Evolutionary conservation across 2,329 filamentous ascomycete species (phyloP).

Genomic region (Sarocladium strictum): DNA sequence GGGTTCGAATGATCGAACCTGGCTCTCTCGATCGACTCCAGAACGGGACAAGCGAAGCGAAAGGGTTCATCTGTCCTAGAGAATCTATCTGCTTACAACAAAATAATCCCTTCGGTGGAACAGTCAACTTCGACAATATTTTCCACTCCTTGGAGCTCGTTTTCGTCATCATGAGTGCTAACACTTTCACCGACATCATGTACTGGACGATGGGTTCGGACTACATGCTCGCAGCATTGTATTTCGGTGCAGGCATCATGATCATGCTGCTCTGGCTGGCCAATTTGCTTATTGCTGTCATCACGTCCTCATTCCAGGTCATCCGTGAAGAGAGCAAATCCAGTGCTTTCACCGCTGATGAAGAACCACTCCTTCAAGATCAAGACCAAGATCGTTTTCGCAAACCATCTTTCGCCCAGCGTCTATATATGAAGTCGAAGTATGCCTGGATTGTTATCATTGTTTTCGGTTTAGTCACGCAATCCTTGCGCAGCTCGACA

Average conservation of each 20-base stretch:
- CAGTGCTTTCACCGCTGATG: conserved; percentile 80
- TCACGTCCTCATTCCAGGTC: conserved; percentile 96
- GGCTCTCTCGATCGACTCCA: conserved; percentile 39
- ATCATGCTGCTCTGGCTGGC: conserved; percentile 96
- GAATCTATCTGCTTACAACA: conserved; percentile 80
- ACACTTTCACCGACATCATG: conserved; percentile 92
- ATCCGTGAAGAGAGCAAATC: conserved; percentile 94
- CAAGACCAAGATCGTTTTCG: conserved; percentile 31
- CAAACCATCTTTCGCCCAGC: conserved; percentile 45
- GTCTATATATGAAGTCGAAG: conserved; percentile 65
- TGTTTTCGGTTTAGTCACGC: conserved; percentile 69
- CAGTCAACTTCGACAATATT: conserved; percentile 93
- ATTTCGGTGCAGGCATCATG: conserved; percentile 68
- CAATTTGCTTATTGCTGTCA: conserved; percentile 90
- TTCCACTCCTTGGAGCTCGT: conserved; percentile 86
- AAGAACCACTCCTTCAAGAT: conserved; percentile 31
- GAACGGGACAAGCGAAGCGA: conserved; percentile 49
- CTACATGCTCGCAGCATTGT: conserved; percentile 79
- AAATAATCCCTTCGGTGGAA: conserved; percentile 72
- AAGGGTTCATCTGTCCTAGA: conserved; percentile 83
- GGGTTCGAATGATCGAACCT: conserved; percentile 46
- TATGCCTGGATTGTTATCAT: conserved; percentile 80
- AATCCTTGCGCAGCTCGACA: conserved; percentile 67
- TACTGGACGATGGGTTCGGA: conserved; percentile 91
- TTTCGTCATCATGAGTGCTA: conserved; percentile 97